Evolutionary conservation across 2,329 filamentous ascomycete genomes (phyloP), one percentile per base, ranked within the genome.

Genomic region (Fusarium incarnatum): DNA sequence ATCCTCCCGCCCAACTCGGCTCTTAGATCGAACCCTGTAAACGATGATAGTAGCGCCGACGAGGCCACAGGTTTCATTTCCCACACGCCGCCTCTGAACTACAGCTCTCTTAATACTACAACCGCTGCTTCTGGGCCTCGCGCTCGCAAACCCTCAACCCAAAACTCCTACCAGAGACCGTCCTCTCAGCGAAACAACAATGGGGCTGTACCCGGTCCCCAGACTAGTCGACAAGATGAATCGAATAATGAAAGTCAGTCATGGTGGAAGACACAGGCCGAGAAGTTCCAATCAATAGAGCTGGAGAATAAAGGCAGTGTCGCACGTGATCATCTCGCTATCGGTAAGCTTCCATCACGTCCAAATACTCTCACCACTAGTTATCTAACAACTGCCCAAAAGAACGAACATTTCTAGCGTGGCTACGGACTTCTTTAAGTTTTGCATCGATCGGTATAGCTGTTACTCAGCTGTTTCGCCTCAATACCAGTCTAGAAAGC

Each of bases 231-330:
- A 9, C 71, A 75, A 22, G 30, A 52, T 20, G 75, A 71, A 12
- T 69, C 64, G 28, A 62, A 73, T n/a, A 71, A 71, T 9, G 64
- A 74, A 32, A 62, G 64, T 9, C 75, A 23, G 64, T 67, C 71
- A 44, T 89, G 89, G 86, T 89, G 86, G 85, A 81, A 82, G 72
- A 76, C 77, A 32, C 77, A 87, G 41, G 71, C 84, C 25, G 80
- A 77, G 10, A 79, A 83, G 60, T 85, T 90, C 55, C 84, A 83
- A 73, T 88, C 87, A 8, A 86, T 96, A 54, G 92, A 95, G 82
- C 80, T 96, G 64, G 93, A 96, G 79, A 96, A 96, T 76, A 95
- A 94, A 80, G 93, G 93, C 41, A 93, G 91, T 76, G 92, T 95
- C 41, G 93, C 93, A 13, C 84, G 93, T 75, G 93, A 96, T 79